Base-by-base conservation (phyloP, 2,329 filamentous ascomycete species). In the Aspergillus ustus region DNA sequence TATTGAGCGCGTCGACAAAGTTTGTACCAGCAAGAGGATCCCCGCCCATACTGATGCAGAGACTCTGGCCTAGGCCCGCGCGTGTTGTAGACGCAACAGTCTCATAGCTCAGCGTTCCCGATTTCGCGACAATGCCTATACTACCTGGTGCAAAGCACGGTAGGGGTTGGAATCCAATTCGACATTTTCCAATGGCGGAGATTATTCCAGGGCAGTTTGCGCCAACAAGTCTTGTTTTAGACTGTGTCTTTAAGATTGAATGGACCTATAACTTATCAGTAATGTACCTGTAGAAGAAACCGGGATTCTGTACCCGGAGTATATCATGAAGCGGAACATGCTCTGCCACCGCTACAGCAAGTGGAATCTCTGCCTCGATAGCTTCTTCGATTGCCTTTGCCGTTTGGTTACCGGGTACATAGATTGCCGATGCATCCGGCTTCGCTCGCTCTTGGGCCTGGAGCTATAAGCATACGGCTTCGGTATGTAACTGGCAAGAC, bases 151-250 rank as follows among this genome's bases (percentile, higher is more conserved):
- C 80, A 70, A 92, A 93, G 61, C 88, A 91, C 0, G 89, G 85
- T 13, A 93, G 79, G 5, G 91, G 91, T 73, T 93, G 90, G 72
- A 93, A 93, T 0, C 91, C 91, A 71, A 90, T 87, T 49, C 87
- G 82, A 67, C 91, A 93, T 68, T 83, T 85, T 2, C 87, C 88
- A 22, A 88, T 84, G 0, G 90, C 88, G 4, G 89, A 90, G 60
- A 93, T 92, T 63, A 94, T 92, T 0, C 91, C 91, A 0, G 91
- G 90, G 20, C 89, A 90, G 72, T 93, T 94, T n/a, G 91, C 89
- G 1, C 91, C 91, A 0, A 94, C 89, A 0, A 94, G 82, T 7
- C 91, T 82, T 0, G 89, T 91, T 67, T 85, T 89, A 1, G 84
- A 88, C 71, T 93, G 91, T 0, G 89, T 90, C 63, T 86, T 82